Evolutionary conservation across 2,329 filamentous ascomycete genomes (phyloP), one percentile per base, ranked within the genome.

Genomic region (Albifimbria verrucaria): DNA sequence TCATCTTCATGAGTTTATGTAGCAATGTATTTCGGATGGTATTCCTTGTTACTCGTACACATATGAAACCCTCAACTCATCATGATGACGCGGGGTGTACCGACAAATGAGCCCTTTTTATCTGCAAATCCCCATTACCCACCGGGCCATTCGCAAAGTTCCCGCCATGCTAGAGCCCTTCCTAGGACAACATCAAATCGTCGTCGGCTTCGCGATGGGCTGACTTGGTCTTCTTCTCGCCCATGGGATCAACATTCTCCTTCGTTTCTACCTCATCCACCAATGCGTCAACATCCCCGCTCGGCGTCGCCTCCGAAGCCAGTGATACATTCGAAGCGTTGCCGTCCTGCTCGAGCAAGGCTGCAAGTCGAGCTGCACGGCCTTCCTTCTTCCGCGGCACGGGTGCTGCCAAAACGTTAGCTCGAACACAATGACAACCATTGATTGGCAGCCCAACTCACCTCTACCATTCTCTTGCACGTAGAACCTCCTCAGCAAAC

Each of bases 381-480:
- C 78, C 78, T 66, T 81, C 78, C 60, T 81, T 81, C 66, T 81
- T 81, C 44, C 78, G 72, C 25, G 78, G 78, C 12, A 80, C 73
- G 5, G 78, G 78, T 12, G 78, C 77, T 78, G 50, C 12, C 26
- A 10, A 20, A 17, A 36, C 3, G 50, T 62, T 52, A 68, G 66
- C 44, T 50, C 25, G 15, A 7, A 39, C 25, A 11, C 10, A n/a
- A 20, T 4, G 15, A 39, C 7, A 17, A 1, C 4, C 3, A 6
- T 12, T 1, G n/a, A n/a, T 15, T 39, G 12, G 5, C 18, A 5
- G 15, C n/a, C 43, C 2, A 9, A 65, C 77, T 62, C 74, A 90
- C 89, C 90, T 78, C 94, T 89, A 58, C 90, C 91, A 71, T 99
- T 99, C 72, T 99, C 92, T 72, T 99, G 94, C 26, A 99, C 90